These are phyloP conservation scores for Myrmaecium sp. DNA, from an alignment of 2,329 filamentous ascomycete species.

Conservation along the genomic window DNA sequence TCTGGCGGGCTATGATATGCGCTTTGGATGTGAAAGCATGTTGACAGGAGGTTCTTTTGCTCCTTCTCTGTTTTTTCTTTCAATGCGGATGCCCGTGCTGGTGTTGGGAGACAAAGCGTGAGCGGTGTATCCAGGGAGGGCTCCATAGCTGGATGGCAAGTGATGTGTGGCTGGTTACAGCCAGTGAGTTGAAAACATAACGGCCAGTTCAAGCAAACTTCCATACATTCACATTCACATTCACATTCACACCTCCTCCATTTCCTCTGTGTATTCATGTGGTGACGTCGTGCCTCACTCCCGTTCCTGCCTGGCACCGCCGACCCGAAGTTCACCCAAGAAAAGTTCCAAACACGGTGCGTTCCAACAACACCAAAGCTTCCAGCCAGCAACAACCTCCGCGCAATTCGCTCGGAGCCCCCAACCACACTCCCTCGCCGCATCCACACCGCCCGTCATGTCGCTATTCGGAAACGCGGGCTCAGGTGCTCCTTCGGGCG, in stretches of 20 bases:
- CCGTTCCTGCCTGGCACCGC: too few species aligned
- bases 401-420: conserved; percentile 8
- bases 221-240: neutral
- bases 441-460: conserved; percentile 7
- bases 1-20: too few species aligned
- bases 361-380: conserved; percentile 3
- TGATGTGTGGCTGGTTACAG: conserved; percentile 1
- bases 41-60: too few species aligned
- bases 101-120: neutral
- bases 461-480: conserved; percentile 15
- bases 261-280: neutral
- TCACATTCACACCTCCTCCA: neutral
- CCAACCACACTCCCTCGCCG: conserved; percentile 6
- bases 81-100: neutral
- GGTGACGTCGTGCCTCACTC: too few species aligned
- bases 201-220: neutral
- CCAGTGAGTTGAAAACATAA: neutral
- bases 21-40: too few species aligned
- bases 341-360: conserved; percentile 9
- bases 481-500: conserved; percentile 1
- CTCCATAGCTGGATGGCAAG: neutral
- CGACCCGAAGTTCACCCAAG: conserved; percentile 6
- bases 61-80: too few species aligned
- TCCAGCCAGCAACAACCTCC: conserved; percentile 7
- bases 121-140: too few species aligned